Base-by-base conservation (phyloP, 148 eudicot species). In the Suaeda aralocaspica region DNA sequence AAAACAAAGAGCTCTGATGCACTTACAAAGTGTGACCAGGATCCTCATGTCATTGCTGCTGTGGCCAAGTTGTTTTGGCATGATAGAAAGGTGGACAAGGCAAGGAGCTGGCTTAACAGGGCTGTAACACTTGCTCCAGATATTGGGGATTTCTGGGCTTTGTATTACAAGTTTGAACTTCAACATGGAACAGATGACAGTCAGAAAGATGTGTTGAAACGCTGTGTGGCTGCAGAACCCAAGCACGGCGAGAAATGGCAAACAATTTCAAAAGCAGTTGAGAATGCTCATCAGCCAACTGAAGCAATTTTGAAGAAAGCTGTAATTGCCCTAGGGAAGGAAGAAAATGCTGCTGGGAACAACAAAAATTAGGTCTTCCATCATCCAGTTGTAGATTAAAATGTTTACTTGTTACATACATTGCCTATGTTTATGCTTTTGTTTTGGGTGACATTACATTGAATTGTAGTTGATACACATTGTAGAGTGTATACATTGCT, bases 181-280 rank as follows among this genome's bases (percentile, higher is more conserved):
- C 92, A 93, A 68, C 92, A 93, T 60, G 96, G 98, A 18, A 83
- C 74, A 1, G 96, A 90, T 72, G 98, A 90, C n/a, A 76, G 45
- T 50, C 95, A 89, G 71, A 91, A 76, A 78, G 95, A 88, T 48
- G 96, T 91, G 16, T 31, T 93, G 82, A 87, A 77, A 69, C 88
- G 95, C 64, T 93, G 98, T 59, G 74, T 88, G 65, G 84, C 87
- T 59, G 95, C 95, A 19, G 95, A 93, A 66, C 98, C 96, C 1
- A 91, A 93, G 85, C 96, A 91, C 66, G 98, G 98, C 21, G 98
- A 93, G 83, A 93, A 78, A 70, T 93, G 98, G 96, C 95, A 91
- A 73, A 77, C 83, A 0, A 69, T 87, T 65, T 80, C 96, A 3
- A 89, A 93, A 77, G 92, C 89, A 10, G 89, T 87, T 46, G 96